Base-by-base conservation (phyloP, 108 stramenopile genomes). In the Skeletonema tropicum region DNA sequence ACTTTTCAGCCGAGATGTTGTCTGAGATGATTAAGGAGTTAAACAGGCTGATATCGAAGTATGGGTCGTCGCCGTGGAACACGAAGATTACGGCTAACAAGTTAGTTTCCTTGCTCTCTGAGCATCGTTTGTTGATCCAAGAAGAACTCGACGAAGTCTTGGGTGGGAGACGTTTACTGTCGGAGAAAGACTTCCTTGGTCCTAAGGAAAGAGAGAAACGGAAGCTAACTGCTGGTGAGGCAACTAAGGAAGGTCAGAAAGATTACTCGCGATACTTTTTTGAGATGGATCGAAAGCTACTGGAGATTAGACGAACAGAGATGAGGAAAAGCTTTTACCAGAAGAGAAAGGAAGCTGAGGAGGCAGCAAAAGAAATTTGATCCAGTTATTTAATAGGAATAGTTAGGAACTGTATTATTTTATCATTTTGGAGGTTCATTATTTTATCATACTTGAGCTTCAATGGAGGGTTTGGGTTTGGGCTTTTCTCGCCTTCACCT, bases 121-220 rank as follows among this genome's bases (percentile, higher is more conserved):
- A 76, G 55, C 79, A 80, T 42, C 52, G 32, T 12, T 26, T 1
- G 29, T 49, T 65, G 8, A 15, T 75, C 35, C 68, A 70, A 62
- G 12, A 17, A 21, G 79, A 80, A 57, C 45, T 76, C 5, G 49
- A 75, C 13, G 74, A 80, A 2, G 74, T 80, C 41, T 63, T 64
- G 12, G 7, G 63, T 19, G 79, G 75, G 14, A 30, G 36, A 23
- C 61, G 79, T 7, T 0, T 49, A 32, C 66, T 78, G 45, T 73
- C 72, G 0, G 66, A 68, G 5, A 73, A 61, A 35, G 71, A 66
- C 36, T 68, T 74, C 60, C 74, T 83, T 7, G 79, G 83, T 9
- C 32, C 35, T 15, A 33, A 38, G 19, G 61, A 62, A 38, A 62
- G 59, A 60, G 19, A 60, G 59, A 60, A 5, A 21, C 59, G 36